Percentiles rank a stretch among this genome's conserved stretches.
Evolutionary conservation across 2,329 filamentous ascomycete genomes (phyloP).

Genomic region (Apiospora kogelbergensis): DNA sequence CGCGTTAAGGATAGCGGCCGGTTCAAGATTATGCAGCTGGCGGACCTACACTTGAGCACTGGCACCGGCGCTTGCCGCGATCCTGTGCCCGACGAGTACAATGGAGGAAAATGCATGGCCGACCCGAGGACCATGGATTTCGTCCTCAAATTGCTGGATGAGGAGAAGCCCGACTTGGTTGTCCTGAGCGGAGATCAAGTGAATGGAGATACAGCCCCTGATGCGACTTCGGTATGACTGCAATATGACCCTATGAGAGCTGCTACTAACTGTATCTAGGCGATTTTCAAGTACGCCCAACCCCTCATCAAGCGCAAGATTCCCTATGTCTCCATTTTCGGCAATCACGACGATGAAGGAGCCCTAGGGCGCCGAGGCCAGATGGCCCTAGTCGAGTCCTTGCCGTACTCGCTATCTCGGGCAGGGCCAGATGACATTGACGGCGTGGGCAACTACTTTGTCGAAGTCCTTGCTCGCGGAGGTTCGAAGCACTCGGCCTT

Average conservation of each 20-base stretch:
- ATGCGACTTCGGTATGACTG: conserved; percentile 74
- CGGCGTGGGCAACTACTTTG: conserved; percentile 90
- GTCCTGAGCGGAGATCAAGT: conserved; percentile 91
- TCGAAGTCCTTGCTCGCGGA: conserved; percentile 83
- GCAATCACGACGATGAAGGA: conserved; percentile 91
- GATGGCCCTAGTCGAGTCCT: conserved; percentile 81
- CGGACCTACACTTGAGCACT: conserved; percentile 92
- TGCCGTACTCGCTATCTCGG: conserved; percentile 87
- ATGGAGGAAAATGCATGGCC: conserved; percentile 81
- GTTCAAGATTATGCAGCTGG: conserved; percentile 96
- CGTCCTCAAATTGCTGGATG: conserved; percentile 76
- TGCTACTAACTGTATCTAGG: conserved; percentile 43
- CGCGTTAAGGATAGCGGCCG: conserved; percentile 84
- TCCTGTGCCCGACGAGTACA: conserved; percentile 70
- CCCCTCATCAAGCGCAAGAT: conserved; percentile 84
- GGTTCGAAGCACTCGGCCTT: conserved; percentile 82
- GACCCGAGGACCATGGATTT: conserved; percentile 92
- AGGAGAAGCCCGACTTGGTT: conserved; percentile 91
- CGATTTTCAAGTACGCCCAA: conserved; percentile 90
- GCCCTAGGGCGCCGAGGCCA: conserved; percentile 73
- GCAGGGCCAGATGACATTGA: conserved; percentile 82
- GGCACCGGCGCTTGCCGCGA: conserved; percentile 85
- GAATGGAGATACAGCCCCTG: conserved; percentile 88
- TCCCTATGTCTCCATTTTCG: conserved; percentile 91
- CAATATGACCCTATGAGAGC: conserved; percentile 5